Percentiles rank a stretch among this genome's conserved stretches.
These are phyloP conservation scores for Pythium phragmitis DNA, from an alignment of 352 stramenopile genomes.

Conservation along the genomic window DNA sequence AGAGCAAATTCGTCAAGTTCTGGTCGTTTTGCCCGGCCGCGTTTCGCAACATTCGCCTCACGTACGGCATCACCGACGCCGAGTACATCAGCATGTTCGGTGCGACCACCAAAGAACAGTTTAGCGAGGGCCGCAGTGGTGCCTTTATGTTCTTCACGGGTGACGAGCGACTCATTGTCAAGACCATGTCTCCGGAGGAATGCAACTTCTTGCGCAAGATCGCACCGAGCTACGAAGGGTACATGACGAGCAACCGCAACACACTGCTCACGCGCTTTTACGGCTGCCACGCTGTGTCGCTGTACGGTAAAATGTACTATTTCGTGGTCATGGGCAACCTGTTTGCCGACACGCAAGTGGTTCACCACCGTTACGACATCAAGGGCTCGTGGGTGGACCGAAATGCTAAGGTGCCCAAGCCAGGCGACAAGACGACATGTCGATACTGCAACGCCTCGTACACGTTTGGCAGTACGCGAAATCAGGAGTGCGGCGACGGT, in stretches of 20 bases:
- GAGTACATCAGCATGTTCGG: conserved; percentile 86
- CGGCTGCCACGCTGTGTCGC: conserved; percentile 82
- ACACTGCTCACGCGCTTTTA: conserved; percentile 90
- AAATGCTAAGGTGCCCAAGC: conserved; percentile 81
- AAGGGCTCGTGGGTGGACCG: conserved; percentile 90
- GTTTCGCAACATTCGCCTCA: conserved; percentile 85
- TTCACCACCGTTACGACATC: conserved; percentile 91
- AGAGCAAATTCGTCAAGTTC: conserved; percentile 85
- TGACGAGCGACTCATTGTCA: conserved; percentile 88
- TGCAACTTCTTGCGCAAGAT: conserved; percentile 88
- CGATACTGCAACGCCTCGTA: conserved; percentile 88
- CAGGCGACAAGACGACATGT: conserved; percentile 77
- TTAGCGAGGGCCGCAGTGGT: conserved; percentile 85
- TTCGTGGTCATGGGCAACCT: conserved; percentile 93
- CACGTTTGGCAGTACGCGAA: conserved; percentile 84
- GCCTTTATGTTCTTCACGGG: conserved; percentile 93
- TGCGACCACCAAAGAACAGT: conserved; percentile 85
- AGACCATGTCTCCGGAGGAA: conserved; percentile 89
- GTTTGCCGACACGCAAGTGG: conserved; percentile 82
- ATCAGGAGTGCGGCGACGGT: conserved; percentile 81
- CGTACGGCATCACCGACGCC: conserved; percentile 76
- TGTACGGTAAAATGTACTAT: conserved; percentile 92
- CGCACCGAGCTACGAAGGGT: conserved; percentile 78
- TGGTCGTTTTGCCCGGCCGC: conserved; percentile 84
- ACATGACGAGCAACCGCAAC: conserved; percentile 81